Evolutionary conservation across 129 eudicot species (phyloP), one percentile per base, ranked within the genome.

Genomic region (Ambrosia trifida): DNA sequence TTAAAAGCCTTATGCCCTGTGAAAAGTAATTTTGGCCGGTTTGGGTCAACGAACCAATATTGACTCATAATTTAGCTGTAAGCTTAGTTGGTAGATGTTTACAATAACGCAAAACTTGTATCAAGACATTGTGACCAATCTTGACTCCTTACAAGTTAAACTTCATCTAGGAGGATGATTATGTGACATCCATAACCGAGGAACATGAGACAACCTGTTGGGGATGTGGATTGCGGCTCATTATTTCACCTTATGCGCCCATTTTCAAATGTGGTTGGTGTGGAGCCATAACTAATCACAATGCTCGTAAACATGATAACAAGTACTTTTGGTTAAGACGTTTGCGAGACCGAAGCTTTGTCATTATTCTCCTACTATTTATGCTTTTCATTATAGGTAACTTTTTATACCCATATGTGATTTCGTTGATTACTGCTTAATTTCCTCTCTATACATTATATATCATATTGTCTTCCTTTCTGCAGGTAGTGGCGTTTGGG

Each of bases 141-240:
- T 60, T 44, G 49, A 9, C 20, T 44, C n/a, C 43, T 59, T 72
- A 52, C 38, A n/a, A 45, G 36, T 72, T 58, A 59, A 11, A 43
- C 72, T 68, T 47, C 31, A 36, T 61, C 2, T 69, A 89, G 97
- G 88, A 81, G 83, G 89, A 89, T 75, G 83, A 86, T 61, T 62
- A 66, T 30, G 78, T 78, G 43, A 63, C 84, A 59, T 65, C 89
- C 18, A 75, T 81, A 41, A 70, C 20, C 54, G 89, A 73, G 60
- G 91, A 87, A 46, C 83, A 69, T 67, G 97, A 90, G 73, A 76
- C 89, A 74, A 85, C 68, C 40, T 94, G 99, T 61, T 94, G 99
- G 99, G 99, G 99, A 68, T 94, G 99, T 86, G 99, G 99, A 65
- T 82, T 85, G 62, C 89, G 84, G 44, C 87, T 94, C 35, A 76